Conservation (phyloP, 805 yeast species). For the Hemisphaericaspora nanyangensis region DNA sequence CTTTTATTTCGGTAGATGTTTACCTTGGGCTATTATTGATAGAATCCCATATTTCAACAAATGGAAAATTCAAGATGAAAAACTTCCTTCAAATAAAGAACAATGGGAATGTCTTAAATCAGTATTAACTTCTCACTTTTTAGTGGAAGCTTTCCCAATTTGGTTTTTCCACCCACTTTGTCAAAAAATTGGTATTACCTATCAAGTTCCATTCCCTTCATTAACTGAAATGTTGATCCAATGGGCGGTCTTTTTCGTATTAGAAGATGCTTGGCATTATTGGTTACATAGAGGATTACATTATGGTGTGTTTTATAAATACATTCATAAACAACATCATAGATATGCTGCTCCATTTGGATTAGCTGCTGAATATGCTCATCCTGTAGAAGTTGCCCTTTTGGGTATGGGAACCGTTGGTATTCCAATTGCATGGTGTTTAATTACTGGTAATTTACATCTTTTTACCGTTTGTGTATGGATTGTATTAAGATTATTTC, state of each 20-base stretch:
- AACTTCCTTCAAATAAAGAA: constrained; percentile 50
- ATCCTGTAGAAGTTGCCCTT: constrained; percentile 54
- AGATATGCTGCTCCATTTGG: constrained; percentile 63
- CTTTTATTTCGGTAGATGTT: constrained; percentile 55
- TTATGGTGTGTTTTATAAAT: constrained; percentile 52
- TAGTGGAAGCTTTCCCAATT: constrained; percentile 58
- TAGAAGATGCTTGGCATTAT: constrained; percentile 60
- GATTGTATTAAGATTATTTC: constrained; percentile 51
- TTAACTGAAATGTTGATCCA: constrained; percentile 39
- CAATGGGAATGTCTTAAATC: constrained; percentile 61
- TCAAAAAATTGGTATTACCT: constrained; percentile 43
- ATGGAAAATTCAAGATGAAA: constrained; percentile 53
- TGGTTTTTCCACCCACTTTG: constrained; percentile 62
- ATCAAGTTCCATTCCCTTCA: constrained; percentile 52
- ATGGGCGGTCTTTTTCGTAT: constrained; percentile 46
- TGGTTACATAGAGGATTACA: constrained; percentile 58
- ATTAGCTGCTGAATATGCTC: constrained; percentile 58
- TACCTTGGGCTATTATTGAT: constrained; percentile 57
- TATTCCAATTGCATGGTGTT: constrained; percentile 53
- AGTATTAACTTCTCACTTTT: constrained; percentile 52
- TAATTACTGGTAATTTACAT: constrained; percentile 44
- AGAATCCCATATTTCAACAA: constrained; percentile 48
- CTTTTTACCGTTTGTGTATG: constrained; percentile 51
- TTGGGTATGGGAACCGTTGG: constrained; percentile 61
- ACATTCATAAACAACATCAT: constrained; percentile 59